Base-by-base conservation (phyloP, 2,329 filamentous ascomycete species). In the Hymenoscyphus fructigenus region DNA sequence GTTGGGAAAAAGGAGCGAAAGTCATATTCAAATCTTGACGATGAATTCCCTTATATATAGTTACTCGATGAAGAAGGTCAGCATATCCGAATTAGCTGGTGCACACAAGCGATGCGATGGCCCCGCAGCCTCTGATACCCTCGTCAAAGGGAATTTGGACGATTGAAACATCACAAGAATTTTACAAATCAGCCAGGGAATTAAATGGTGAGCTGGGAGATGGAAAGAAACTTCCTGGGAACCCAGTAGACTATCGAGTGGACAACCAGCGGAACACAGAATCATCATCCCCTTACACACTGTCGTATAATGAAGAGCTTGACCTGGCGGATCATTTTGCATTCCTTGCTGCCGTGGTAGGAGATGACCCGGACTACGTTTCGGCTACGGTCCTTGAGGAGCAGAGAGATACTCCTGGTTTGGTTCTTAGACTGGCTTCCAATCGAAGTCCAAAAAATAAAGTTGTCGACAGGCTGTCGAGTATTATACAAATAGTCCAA, bases 251-350 rank as follows among this genome's bases (percentile, higher is more conserved):
- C n/a, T 50, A 50, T 50, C 44, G 44, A 50, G 17, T 2, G n/a
- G n/a, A 20, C 1, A 10, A 7, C 7, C 20, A 3, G 10, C n/a
- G 44, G 9, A 50, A 12, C 9, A 50, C 44, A 3, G 5, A n/a
- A 10, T 9, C n/a, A 17, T 17, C 41, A 7, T 6, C 0, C 44
- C 9, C 23, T 50, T 64, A 62, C 56, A 7, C 62, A 4, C 55
- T 70, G 6, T 56, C 28, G 0, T 61, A 64, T 41, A 57, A 65
- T 15, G 64, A 69, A n/a, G 72, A 73, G 55, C 66, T 66, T 29
- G 65, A 72, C 60, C 62, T 73, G 34, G 67, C 68, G n/a, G 70
- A 71, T 55, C 53, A 69, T 41, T 38, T 73, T 20, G 70, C 71
- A 10, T 72, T 73, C 56, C 62, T 73, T 15, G 66, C 68, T 15